Percentiles rank a stretch among this genome's conserved stretches.
These are phyloP conservation scores for Suillus bovinus DNA, from an alignment of 768 basidiomycete genomes.

Conservation along the genomic window DNA sequence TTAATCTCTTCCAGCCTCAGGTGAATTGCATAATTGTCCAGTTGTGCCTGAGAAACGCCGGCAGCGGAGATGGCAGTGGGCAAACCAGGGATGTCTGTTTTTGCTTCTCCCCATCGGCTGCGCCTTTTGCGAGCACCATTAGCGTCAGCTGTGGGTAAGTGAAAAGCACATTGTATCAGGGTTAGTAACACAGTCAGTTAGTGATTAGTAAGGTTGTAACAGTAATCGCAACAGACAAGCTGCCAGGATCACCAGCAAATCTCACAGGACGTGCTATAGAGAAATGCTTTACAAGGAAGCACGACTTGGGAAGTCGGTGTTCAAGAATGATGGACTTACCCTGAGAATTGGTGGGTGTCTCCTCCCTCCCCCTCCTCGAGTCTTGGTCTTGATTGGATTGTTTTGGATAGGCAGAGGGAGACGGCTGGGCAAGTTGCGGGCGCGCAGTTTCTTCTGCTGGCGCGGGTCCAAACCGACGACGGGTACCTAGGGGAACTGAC, in stretches of 20 bases:
- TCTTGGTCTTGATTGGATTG: constrained; percentile 56
- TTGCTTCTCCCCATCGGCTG: constrained; percentile 96
- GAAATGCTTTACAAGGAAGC: constrained; percentile 29
- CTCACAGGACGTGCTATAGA: constrained; percentile 9
- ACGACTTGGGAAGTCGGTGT: constrained; percentile 39
- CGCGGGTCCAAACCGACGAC: constrained; percentile 89
- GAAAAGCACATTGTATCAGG: constrained; percentile 42
- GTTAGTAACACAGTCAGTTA: constrained; percentile 54
- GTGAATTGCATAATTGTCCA: constrained; percentile 97
- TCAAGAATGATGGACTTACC: constrained; percentile 61
- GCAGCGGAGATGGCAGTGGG: constrained; percentile 93
- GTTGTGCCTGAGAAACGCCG: constrained; percentile 92
- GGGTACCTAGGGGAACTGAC: constrained; percentile 78
- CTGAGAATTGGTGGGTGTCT: constrained; percentile 67
- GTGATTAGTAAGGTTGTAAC: constrained; percentile 36
- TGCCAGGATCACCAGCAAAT: constrained; percentile 6
- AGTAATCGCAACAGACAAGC: constrained; percentile 8
- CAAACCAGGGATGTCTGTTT: constrained; percentile 86
- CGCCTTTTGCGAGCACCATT: constrained; percentile 92
- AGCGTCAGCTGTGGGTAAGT: constrained; percentile 63
- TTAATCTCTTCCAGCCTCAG: constrained; percentile 97
- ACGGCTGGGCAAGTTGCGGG: constrained; percentile 85
- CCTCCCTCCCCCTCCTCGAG: constrained; percentile 65
- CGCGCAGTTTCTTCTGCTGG: constrained; percentile 79
- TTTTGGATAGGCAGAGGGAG: constrained; percentile 83